Evolutionary conservation across 2,329 filamentous ascomycete genomes (phyloP).

Genomic region (Aspergillus arachidicola): DNA sequence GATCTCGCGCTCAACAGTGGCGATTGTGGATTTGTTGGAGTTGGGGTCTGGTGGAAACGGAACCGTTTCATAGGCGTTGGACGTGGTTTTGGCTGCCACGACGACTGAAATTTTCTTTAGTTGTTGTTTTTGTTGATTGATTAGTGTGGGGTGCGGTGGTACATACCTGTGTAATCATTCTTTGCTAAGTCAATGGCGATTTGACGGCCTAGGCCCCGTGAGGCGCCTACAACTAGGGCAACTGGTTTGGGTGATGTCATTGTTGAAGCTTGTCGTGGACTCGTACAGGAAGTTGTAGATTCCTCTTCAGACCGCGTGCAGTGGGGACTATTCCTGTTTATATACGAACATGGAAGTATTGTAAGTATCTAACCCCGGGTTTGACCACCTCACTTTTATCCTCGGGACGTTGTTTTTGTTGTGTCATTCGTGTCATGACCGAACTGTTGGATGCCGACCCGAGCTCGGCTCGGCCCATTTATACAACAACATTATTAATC

Average conservation of each 20-base stretch:
- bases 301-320: too few species aligned
- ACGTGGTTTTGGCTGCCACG: constrained; percentile 75
- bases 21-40: constrained; percentile 74
- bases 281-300: background rate
- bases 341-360: background rate
- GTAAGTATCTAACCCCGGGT: background rate
- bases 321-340: background rate
- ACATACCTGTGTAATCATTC: constrained; percentile 68
- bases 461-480: constrained; percentile 18
- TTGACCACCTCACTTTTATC: constrained; percentile 1
- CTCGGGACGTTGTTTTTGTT: constrained; percentile 12
- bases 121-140: background rate
- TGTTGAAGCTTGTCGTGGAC: background rate
- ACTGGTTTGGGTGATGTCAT: constrained; percentile 46
- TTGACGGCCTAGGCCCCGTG: constrained; percentile 78
- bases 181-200: constrained; percentile 75
- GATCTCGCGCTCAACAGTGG: constrained; percentile 77
- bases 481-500: constrained; percentile 3
- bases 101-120: constrained; percentile 58
- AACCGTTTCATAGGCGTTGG: constrained; percentile 57
- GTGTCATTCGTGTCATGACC: background rate
- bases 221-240: constrained; percentile 74
- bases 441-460: background rate
- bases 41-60: constrained; percentile 78
- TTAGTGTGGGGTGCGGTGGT: background rate